Evolutionary conservation across 2,329 filamentous ascomycete genomes (phyloP), one percentile per base, ranked within the genome.

Genomic region (Ramichloridium luteum): DNA sequence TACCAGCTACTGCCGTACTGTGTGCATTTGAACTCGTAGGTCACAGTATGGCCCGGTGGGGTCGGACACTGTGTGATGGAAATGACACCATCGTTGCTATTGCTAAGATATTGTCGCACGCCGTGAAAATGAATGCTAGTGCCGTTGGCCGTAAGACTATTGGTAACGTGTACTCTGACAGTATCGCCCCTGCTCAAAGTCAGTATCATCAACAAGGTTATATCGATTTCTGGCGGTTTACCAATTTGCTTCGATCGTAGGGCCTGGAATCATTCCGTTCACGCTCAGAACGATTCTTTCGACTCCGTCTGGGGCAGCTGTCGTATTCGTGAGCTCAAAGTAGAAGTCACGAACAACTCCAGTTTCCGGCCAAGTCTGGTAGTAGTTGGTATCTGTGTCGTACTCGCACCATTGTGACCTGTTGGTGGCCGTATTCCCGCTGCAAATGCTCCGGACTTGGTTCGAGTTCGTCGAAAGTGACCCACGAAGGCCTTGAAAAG

Each of bases 11-110:
- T 23, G 0, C 57, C 57, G 36, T 54, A 56, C 33, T 57, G 51
- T 6, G 48, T 48, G 10, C 53, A 53, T 27, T 40, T 41, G 46
- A 52, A 58, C 13, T 39, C 55, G 40, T 64, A 65, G 3, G 58
- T 62, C 26, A 54, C 50, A 5, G 47, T 52, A 11, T 56, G 46
- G 14, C 70, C 70, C 0, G 77, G 76, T 4, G 74, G 60, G 36
- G 81, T 72, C 2, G 78, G 77, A 40, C 78, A 83, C 51, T 82
- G 74, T n/a, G 67, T 69, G 25, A 70, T 49, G 16, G 58, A 57
- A 28, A 56, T 56, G 27, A 60, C 62, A 26, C 65, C 65, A 34
- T 68, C 65, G 34, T 61, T 57, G 11, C 58, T 45, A 45, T 74
- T 74, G 1, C 65, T 72, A 44, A 62, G 67, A 39, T 53, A 65